Percentiles rank a stretch among this genome's conserved stretches.
These are phyloP conservation scores for Chernovozyma sophiae-reginae DNA, from an alignment of 1,139 yeast genomes.

Conservation along the genomic window DNA sequence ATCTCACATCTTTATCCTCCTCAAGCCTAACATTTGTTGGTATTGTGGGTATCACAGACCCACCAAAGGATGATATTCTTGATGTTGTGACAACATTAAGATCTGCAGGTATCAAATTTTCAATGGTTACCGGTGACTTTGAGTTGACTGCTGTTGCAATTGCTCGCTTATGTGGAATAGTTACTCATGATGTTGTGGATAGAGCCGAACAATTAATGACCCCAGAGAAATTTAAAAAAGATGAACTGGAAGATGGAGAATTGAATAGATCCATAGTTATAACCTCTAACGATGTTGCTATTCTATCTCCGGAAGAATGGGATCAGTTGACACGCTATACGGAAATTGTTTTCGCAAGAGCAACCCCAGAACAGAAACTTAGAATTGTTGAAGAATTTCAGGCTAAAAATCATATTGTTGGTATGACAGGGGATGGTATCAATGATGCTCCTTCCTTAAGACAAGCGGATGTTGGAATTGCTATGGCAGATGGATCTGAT, in stretches of 20 bases:
- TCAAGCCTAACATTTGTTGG: conserved; percentile 32
- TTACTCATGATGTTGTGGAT: conserved; percentile 26
- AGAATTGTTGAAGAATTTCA: conserved; percentile 48
- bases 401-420: conserved; percentile 39
- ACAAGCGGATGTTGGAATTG: conserved; percentile 51
- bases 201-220: conserved; percentile 8
- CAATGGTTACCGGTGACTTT: conserved; percentile 56
- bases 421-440: conserved; percentile 54
- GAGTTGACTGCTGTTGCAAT: conserved; percentile 51
- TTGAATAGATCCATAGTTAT: conserved; percentile 28
- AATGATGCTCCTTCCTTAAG: conserved; percentile 52
- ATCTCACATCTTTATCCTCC: conserved; percentile 6
- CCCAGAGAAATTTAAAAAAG: neutral
- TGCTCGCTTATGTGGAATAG: conserved; percentile 44
- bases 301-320: conserved; percentile 42
- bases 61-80: conserved; percentile 44
- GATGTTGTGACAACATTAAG: conserved; percentile 34
- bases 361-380: conserved; percentile 53
- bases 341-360: conserved; percentile 49
- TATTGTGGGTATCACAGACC: conserved; percentile 47
- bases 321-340: conserved; percentile 29
- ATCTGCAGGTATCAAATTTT: conserved; percentile 46
- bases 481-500: conserved; percentile 49
- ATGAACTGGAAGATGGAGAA: conserved; percentile 4
- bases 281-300: conserved; percentile 35